Evolutionary conservation across 2,329 filamentous ascomycete genomes (phyloP).

Genomic region (Verticillium isaacii): DNA sequence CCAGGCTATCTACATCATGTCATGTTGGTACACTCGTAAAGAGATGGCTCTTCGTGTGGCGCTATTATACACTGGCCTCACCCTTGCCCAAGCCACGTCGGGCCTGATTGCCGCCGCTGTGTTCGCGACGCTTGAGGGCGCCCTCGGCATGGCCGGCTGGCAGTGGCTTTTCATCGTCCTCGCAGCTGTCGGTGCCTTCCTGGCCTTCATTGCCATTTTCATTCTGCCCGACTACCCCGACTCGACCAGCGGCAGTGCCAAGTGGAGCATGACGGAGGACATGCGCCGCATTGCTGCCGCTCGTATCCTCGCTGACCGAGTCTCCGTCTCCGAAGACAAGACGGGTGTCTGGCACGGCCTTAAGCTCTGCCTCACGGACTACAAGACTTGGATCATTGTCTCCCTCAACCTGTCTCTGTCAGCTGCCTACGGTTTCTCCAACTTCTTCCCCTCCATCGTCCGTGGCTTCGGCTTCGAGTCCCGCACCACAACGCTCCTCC

Average conservation of each 20-base stretch:
- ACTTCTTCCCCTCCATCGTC: conserved; percentile 63
- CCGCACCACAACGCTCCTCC: conserved; percentile 47
- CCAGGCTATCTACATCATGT: conserved; percentile 33
- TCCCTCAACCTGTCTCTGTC: conserved; percentile 47
- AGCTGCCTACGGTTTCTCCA: conserved; percentile 57
- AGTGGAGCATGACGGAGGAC: neutral
- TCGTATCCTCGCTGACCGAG: conserved; percentile 17
- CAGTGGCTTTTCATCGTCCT: conserved; percentile 24
- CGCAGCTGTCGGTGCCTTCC: neutral
- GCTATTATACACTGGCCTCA: conserved; percentile 36
- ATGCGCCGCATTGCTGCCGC: conserved; percentile 34
- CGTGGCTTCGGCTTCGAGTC: conserved; percentile 49
- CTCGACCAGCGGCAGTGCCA: neutral
- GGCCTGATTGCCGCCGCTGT: conserved; percentile 38
- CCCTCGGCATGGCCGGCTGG: conserved; percentile 20
- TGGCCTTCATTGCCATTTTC: neutral
- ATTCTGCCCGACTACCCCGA: neutral
- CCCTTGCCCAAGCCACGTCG: conserved; percentile 30
- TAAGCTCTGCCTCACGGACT: conserved; percentile 44
- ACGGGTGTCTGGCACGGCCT: conserved; percentile 21
- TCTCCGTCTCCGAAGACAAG: neutral
- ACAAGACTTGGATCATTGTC: neutral
- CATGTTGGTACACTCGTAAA: conserved; percentile 49
- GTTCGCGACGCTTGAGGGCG: conserved; percentile 24
- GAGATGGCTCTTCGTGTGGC: conserved; percentile 35